Percentiles rank a stretch among this genome's conserved stretches.
Evolutionary conservation across 306 rosid species (phyloP).

Genomic region (Sophora flavescens): DNA sequence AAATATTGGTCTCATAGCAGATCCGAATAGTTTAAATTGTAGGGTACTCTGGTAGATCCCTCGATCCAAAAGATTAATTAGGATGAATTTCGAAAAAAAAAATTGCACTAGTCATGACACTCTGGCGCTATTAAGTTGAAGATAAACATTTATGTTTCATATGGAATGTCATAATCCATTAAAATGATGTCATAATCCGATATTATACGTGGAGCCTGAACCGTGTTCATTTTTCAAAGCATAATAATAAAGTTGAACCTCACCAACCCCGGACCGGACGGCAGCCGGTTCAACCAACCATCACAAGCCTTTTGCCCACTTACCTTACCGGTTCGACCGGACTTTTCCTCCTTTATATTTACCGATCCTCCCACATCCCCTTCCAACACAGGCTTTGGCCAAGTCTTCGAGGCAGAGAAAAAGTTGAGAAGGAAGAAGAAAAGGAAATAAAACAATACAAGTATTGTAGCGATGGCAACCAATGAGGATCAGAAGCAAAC

Average conservation of each 20-base stretch:
- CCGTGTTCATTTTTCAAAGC: constrained; percentile 40
- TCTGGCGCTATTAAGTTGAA: too few species aligned
- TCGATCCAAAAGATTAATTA: too few species aligned
- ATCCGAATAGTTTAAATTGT: too few species aligned
- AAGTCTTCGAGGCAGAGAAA: constrained; percentile 15
- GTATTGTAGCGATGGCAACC: constrained; percentile 63
- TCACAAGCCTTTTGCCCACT: background rate
- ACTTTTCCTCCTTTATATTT: constrained; percentile 36
- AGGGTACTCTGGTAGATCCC: too few species aligned
- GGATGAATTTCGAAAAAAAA: too few species aligned
- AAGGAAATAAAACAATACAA: background rate
- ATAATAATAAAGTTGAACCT: background rate
- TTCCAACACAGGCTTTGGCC: constrained; percentile 9
- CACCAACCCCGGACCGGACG: constrained; percentile 84
- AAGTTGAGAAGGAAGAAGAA: constrained; percentile 8
- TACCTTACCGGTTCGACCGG: constrained; percentile 59
- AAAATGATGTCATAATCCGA: constrained; percentile 36
- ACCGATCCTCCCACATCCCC: background rate
- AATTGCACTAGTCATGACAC: background rate
- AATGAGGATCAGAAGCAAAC: constrained; percentile 62
- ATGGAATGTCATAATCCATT: background rate
- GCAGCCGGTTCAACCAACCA: constrained; percentile 63
- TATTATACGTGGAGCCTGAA: background rate
- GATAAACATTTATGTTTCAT: background rate
- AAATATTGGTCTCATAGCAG: too few species aligned